phyloP scores from a whole-genome alignment of 192 early-diverging fungal genomes.

The Coemansia asiatica region DNA sequence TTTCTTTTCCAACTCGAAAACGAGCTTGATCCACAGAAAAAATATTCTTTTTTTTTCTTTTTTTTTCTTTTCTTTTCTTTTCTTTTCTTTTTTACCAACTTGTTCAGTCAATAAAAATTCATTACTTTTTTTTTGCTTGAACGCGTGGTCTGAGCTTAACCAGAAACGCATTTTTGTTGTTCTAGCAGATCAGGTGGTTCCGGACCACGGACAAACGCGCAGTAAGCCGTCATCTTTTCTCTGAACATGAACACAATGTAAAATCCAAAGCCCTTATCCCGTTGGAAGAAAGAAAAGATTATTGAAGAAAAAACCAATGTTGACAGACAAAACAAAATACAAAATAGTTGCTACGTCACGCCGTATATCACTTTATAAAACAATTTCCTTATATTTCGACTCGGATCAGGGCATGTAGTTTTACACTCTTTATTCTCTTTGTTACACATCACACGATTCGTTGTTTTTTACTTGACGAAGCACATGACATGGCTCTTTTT shows the following conservation, averaged over 20 bases:
- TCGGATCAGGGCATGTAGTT: background rate
- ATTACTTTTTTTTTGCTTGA: background rate
- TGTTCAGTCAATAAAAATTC: conserved; percentile 2
- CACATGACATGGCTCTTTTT: background rate
- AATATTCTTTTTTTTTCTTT: background rate
- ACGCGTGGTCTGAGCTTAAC: background rate
- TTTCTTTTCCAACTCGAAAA: no score
- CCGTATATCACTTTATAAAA: background rate
- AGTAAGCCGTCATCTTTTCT: no score
- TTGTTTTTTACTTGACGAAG: background rate
- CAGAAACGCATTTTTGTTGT: conserved; percentile 8
- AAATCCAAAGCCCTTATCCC: background rate
- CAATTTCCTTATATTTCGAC: background rate
- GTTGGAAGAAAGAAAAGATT: no score
- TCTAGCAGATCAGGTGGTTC: background rate
- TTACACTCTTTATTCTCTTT: background rate
- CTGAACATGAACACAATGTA: no score
- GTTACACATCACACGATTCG: background rate
- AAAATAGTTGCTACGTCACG: no score
- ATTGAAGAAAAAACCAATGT: no score
- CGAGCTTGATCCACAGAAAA: background rate
- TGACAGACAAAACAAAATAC: no score
- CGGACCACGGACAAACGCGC: background rate
- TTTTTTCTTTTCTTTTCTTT: background rate
- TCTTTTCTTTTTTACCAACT: background rate